phyloP scores from a whole-genome alignment of 805 yeast species.

The Pichia nakasei region DNA sequence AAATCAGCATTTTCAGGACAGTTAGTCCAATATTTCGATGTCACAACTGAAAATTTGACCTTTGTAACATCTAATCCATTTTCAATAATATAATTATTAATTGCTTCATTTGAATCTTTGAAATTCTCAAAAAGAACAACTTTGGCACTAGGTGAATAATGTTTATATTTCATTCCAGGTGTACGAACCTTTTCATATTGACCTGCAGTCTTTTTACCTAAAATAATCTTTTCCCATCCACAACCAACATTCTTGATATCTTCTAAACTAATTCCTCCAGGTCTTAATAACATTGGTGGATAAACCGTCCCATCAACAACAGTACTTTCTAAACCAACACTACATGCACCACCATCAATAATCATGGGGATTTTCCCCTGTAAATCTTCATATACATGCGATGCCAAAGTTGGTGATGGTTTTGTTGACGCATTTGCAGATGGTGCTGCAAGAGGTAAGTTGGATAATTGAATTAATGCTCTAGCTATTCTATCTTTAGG shows the following conservation, averaged over 20 bases:
- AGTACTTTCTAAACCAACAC: constrained; percentile 89
- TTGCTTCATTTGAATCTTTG: constrained; percentile 32
- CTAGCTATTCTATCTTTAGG: constrained; percentile 86
- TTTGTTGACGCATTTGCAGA: constrained; percentile 94
- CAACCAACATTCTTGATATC: constrained; percentile 52
- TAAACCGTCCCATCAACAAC: constrained; percentile 81
- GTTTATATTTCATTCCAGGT: constrained; percentile 97
- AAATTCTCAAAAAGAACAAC: constrained; percentile 58
- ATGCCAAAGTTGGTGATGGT: constrained; percentile 87
- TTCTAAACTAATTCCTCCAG: constrained; percentile 88
- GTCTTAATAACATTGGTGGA: constrained; percentile 86
- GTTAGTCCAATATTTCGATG: constrained; percentile 30
- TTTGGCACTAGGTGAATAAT: constrained; percentile 84
- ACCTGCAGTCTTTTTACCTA: constrained; percentile 62
- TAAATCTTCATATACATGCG: constrained; percentile 76
- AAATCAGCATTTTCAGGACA: not conserved
- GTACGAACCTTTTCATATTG: constrained; percentile 67
- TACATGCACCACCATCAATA: constrained; percentile 83
- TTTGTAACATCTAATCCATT: constrained; percentile 4
- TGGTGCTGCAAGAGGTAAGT: constrained; percentile 93
- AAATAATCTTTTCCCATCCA: constrained; percentile 52
- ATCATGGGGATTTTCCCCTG: constrained; percentile 74
- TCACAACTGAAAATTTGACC: constrained; percentile 44
- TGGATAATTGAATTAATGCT: constrained; percentile 76
- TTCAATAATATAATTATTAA: constrained; percentile 19